Base-by-base conservation (phyloP, 2,329 filamentous ascomycete species). In the Harringtonia aguacate region DNA sequence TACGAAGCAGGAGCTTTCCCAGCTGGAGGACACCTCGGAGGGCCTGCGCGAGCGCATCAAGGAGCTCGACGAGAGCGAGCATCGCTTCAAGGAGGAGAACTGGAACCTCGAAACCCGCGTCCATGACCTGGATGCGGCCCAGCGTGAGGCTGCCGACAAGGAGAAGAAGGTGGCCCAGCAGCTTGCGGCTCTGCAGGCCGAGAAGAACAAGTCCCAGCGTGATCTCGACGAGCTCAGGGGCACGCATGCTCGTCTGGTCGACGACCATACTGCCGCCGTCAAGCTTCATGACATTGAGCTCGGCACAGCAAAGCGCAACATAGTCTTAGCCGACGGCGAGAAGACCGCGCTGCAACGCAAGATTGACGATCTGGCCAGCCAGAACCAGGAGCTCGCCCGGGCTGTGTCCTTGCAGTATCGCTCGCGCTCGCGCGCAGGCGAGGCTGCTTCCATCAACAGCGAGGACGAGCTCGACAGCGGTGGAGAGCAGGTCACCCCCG, bases 61-160 rank as follows among this genome's bases (percentile, higher is more conserved):
- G 57, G 75, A 77, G 8, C 70, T 95, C 34, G 89, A 95, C 54
- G 92, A 98, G 63, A 95, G 85, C 59, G 92, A 98, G 61, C 84
- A 94, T 56, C 82, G 86, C 42, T 95, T 94, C 67, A 97, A 95
- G 65, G 92, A 98, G 57, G 92, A 97, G 62, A 98, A 97, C 60
- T 98, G 92, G 92, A 90, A 85, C 50, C 73, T 98, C 31, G 92
- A 98, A 62, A 94, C 89, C 0, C 86, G 88, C 55, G 75, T 94
- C 20, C 92, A 95, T 55, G 89, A 97, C 50, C 70, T 90, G 35
- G 73, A 84, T 42, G 75, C 82, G 8, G 72, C 77, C 15, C 75
- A 84, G 50, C 86, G 81, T 58, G 86, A 94, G 38, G 76, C 84
- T 1, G 70, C 80, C 14, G 88, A 92, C 57, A 83, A 84, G 48